Evolutionary conservation across 768 basidiomycete genomes (phyloP).

Genomic region (Mycena metata): DNA sequence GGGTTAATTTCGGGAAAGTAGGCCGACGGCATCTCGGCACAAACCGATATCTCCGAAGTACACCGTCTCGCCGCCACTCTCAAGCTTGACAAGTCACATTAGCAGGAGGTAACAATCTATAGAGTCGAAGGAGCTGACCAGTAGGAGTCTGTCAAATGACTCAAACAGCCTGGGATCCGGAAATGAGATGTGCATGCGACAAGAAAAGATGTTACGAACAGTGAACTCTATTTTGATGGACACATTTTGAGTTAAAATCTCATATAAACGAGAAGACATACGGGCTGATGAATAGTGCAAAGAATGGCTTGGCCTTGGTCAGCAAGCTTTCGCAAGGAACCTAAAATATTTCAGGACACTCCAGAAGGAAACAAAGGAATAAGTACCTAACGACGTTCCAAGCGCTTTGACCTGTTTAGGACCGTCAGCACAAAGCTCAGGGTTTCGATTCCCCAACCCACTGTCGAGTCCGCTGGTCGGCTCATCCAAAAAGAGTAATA

Average conservation of each 20-base stretch:
- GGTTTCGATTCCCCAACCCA: slow-evolving; percentile 35
- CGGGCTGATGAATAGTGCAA: slow-evolving; percentile 91
- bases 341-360: too few relatives aligned
- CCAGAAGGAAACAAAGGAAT: too few relatives aligned
- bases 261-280: too few relatives aligned
- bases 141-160: slow-evolving; percentile 81
- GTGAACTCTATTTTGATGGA: slow-evolving; percentile 59
- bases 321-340: slow-evolving; percentile 83
- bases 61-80: slow-evolving; percentile 90
- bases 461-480: slow-evolving; percentile 61
- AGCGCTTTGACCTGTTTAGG: slow-evolving; percentile 72
- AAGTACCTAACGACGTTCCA: slow-evolving; percentile 77
- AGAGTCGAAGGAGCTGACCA: slow-evolving; percentile 45
- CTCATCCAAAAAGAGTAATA: slow-evolving; percentile 68
- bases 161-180: slow-evolving; percentile 70
- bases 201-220: slow-evolving; percentile 42
- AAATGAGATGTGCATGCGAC: neutral
- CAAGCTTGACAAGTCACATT: slow-evolving; percentile 48
- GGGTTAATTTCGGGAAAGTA: too few relatives aligned
- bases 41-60: slow-evolving; percentile 91
- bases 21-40: too few relatives aligned
- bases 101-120: neutral
- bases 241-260: too few relatives aligned
- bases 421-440: slow-evolving; percentile 65
- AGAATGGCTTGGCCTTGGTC: slow-evolving; percentile 90